These are phyloP conservation scores for Hypoxylon subgilvum DNA, from an alignment of 495 filamentous ascomycete species.

Conservation along the genomic window DNA sequence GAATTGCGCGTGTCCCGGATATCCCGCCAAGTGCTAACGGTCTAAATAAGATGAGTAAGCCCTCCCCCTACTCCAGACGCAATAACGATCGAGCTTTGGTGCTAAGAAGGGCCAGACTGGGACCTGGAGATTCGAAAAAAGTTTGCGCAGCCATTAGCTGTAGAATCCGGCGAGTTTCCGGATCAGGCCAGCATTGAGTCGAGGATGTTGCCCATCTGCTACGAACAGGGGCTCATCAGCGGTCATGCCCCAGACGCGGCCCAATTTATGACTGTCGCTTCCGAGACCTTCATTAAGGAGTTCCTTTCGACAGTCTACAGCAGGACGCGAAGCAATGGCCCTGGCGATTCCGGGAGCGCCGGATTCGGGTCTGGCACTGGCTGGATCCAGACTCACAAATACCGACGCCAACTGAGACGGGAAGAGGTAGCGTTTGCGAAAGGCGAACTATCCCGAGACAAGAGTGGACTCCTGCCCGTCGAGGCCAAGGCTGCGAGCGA, in stretches of 20 bases:
- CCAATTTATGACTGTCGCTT: conserved; percentile 86
- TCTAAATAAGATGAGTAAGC: conserved; percentile 86
- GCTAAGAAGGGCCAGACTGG: conserved; percentile 64
- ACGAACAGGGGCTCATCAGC: conserved; percentile 82
- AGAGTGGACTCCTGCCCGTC: conserved; percentile 76
- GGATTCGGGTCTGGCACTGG: conserved; percentile 67
- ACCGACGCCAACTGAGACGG: conserved; percentile 69
- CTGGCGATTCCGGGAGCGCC: conserved; percentile 60
- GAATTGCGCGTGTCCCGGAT: conserved; percentile 70
- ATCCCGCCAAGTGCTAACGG: conserved; percentile 83
- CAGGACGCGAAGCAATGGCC: conserved; percentile 79
- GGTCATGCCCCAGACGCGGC: conserved; percentile 75
- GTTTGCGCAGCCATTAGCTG: conserved; percentile 82
- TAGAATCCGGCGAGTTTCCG: conserved; percentile 93
- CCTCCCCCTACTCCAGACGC: not conserved
- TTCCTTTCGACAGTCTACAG: conserved; percentile 78
- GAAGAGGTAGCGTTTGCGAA: conserved; percentile 72
- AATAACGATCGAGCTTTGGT: not conserved
- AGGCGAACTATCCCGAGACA: conserved; percentile 69
- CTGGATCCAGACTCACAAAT: conserved; percentile 80
- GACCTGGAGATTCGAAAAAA: conserved; percentile 93
- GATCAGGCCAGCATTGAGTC: conserved; percentile 76
- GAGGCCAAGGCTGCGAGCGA: conserved; percentile 72
- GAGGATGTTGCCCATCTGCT: conserved; percentile 92
- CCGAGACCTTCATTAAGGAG: conserved; percentile 92